Evolutionary conservation across 148 eudicot species (phyloP).

Genomic region (Euryodendron excelsum): DNA sequence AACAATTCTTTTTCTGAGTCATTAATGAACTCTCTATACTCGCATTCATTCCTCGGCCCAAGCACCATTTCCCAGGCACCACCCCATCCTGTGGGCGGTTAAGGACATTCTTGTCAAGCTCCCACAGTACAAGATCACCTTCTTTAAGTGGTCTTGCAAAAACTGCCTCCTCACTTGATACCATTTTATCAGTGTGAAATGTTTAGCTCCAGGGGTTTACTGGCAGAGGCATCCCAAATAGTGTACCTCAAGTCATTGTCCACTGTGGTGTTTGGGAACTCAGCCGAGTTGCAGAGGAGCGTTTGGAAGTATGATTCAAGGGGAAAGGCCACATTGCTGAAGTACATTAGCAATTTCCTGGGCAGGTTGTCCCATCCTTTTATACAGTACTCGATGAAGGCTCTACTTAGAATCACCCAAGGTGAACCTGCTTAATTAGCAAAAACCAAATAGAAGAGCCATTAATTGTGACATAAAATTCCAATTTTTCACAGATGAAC

Average conservation of each 20-base stretch:
- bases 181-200: conserved; percentile 11
- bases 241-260: conserved; percentile 29
- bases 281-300: conserved; percentile 41
- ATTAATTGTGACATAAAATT: too few relatives aligned
- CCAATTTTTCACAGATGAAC: too few relatives aligned
- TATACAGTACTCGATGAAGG: conserved; percentile 34
- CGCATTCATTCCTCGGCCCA: background rate
- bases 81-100: conserved; percentile 13
- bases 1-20: conserved; percentile 8
- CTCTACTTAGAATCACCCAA: conserved; percentile 34
- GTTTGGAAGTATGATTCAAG: conserved; percentile 47
- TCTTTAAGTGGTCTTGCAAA: conserved; percentile 29
- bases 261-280: conserved; percentile 33
- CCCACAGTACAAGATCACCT: conserved; percentile 14
- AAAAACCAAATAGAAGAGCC: background rate
- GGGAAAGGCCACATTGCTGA: conserved; percentile 28
- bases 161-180: conserved; percentile 8
- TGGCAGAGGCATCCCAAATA: background rate
- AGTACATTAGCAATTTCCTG: conserved; percentile 43
- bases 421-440: conserved; percentile 29
- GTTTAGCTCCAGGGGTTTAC: background rate
- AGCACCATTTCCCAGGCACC: conserved; percentile 39
- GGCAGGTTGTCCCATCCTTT: conserved; percentile 46
- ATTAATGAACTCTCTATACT: background rate
- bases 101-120: conserved; percentile 28